phyloP scores from a whole-genome alignment of 176 grass and related monocot genomes.

The Echinochloa phyllopogon region DNA sequence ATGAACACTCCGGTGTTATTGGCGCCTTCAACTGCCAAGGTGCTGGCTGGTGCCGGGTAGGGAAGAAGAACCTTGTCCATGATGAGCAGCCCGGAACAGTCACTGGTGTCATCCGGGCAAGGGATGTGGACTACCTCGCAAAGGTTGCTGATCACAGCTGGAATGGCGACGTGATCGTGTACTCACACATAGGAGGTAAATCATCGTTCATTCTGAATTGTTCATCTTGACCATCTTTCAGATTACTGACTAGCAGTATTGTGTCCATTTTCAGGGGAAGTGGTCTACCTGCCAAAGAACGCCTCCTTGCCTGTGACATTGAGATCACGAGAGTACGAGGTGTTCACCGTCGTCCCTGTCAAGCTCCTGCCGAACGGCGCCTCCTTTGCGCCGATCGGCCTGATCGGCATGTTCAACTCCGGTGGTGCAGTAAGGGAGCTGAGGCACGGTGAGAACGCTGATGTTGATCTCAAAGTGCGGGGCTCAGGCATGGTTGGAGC shows the following conservation, averaged over 20 bases:
- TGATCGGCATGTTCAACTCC: constrained; percentile 77
- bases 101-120: constrained; percentile 55
- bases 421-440: constrained; percentile 65
- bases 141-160: constrained; percentile 51
- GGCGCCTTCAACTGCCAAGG: constrained; percentile 91
- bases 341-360: constrained; percentile 68
- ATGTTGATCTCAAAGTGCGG: constrained; percentile 44
- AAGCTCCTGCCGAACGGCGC: constrained; percentile 49
- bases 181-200: constrained; percentile 66
- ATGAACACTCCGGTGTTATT: constrained; percentile 75
- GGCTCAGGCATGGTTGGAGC: constrained; percentile 53
- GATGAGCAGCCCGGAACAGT: constrained; percentile 73
- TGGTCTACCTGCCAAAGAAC: constrained; percentile 58
- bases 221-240: not conserved
- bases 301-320: constrained; percentile 64
- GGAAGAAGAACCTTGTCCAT: constrained; percentile 76
- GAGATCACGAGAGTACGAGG: constrained; percentile 68
- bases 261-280: constrained; percentile 43
- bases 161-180: constrained; percentile 69
- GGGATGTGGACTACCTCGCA: constrained; percentile 57
- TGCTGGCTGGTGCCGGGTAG: constrained; percentile 71
- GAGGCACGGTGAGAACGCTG: not conserved
- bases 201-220: too few relatives aligned
- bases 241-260: not conserved
- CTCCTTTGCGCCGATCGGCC: constrained; percentile 70